phyloP scores from a whole-genome alignment of 2,329 filamentous ascomycete genomes.

The Colletotrichum graminicola region DNA sequence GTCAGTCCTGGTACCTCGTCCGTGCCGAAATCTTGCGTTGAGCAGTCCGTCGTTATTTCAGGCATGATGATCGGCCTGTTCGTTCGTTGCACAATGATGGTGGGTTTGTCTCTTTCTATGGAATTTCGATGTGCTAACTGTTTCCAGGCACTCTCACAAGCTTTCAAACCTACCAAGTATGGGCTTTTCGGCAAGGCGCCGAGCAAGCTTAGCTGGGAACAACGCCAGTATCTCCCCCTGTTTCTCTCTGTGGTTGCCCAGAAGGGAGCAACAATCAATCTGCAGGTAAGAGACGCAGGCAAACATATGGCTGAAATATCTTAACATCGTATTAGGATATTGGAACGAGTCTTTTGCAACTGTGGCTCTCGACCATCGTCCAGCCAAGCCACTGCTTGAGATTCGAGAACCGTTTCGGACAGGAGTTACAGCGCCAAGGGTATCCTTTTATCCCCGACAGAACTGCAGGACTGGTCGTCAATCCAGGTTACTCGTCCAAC shows the following conservation, averaged over 20 bases:
- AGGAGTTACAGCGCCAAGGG: conserved; percentile 57
- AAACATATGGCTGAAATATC: not conserved
- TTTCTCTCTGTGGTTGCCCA: conserved; percentile 64
- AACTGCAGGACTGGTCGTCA: conserved; percentile 51
- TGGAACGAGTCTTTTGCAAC: conserved; percentile 59
- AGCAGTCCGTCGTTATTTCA: conserved; percentile 60
- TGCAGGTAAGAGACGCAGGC: conserved; percentile 51
- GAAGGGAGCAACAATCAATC: conserved; percentile 60
- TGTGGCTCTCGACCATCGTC: conserved; percentile 66
- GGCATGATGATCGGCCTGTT: conserved; percentile 61
- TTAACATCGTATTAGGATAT: conserved; percentile 50
- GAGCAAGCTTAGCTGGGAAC: conserved; percentile 54
- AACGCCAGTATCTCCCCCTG: conserved; percentile 61
- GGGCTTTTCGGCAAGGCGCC: conserved; percentile 61
- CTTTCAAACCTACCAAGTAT: conserved; percentile 63
- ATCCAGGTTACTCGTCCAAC: conserved; percentile 63
- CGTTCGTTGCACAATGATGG: conserved; percentile 58
- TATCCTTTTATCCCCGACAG: conserved; percentile 59
- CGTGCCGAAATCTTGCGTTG: conserved; percentile 51
- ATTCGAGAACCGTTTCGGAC: conserved; percentile 64
- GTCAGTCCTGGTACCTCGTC: conserved; percentile 4
- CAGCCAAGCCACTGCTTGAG: conserved; percentile 61
- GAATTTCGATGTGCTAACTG: conserved; percentile 44
- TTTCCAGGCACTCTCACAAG: conserved; percentile 55
- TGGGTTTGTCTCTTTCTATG: conserved; percentile 44